These are phyloP conservation scores for Eryngium alpinum DNA, from an alignment of 140 eudicot species.

Conservation along the genomic window DNA sequence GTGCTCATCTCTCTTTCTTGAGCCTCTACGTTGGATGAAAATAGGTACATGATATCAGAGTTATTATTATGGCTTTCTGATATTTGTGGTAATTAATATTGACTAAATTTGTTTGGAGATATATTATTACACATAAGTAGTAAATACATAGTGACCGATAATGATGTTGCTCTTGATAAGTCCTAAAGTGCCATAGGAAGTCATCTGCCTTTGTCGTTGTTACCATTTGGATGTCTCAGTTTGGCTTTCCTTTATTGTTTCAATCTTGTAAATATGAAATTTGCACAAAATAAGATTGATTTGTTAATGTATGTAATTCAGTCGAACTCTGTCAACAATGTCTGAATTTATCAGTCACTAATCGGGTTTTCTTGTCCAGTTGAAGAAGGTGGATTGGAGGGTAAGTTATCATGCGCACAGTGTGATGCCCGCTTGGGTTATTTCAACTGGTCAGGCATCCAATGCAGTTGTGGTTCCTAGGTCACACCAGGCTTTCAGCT, in stretches of 20 bases:
- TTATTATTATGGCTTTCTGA: background rate
- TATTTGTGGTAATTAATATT: background rate
- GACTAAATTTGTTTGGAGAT: background rate
- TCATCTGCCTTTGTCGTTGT: background rate
- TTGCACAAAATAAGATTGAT: background rate
- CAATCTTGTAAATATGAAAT: background rate
- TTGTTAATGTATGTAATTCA: too few species aligned
- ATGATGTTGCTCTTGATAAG: background rate
- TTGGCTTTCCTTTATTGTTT: background rate
- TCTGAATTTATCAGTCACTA: background rate
- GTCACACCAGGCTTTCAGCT: slow-evolving; percentile 96
- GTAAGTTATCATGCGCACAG: slow-evolving; percentile 71
- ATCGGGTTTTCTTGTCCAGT: slow-evolving; percentile 32
- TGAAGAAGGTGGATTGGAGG: slow-evolving; percentile 90
- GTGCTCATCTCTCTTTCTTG: slow-evolving; percentile 92
- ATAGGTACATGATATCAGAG: slow-evolving; percentile 44
- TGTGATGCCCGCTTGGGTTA: slow-evolving; percentile 93
- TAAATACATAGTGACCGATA: background rate
- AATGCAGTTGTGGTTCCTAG: slow-evolving; percentile 99
- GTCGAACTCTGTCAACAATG: background rate
- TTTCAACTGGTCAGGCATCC: slow-evolving; percentile 98
- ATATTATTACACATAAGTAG: background rate
- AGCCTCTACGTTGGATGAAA: slow-evolving; percentile 97
- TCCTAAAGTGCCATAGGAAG: background rate
- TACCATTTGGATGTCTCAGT: background rate